Base-by-base conservation (phyloP, 2,329 filamentous ascomycete genomes). In the Alternaria angustiovoidea region DNA sequence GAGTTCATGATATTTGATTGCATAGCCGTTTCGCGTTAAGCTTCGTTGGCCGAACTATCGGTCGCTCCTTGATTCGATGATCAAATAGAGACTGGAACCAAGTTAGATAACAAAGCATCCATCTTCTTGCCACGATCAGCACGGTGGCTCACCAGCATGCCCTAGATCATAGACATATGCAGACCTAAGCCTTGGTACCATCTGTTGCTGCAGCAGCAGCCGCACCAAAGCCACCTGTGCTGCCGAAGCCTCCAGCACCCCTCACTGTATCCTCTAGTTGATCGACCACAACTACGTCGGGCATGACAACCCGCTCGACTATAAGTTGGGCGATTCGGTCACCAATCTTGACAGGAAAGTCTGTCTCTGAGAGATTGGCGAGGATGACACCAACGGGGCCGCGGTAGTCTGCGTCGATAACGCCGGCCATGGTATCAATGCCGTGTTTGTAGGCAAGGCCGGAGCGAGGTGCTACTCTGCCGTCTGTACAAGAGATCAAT, bases 371-470 rank as follows among this genome's bases (percentile, higher is more conserved):
- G 79, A 96, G 90, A 82, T 99, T 99, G 80, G 98, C 98, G 53
- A 99, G 87, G 68, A 99, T 85, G 26, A 99, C 91, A 84, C 96
- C 97, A 73, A 99, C 90, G 69, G 91, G 91, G 20, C 95, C 95
- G 36, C 95, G 88, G 83, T 99, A 99, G 81, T 99, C 95, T 34
- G 94, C 94, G 79, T 99, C 95, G 72, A 99, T 98, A 66, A 99
- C 95, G 55, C 95, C 95, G 0, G 95, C 95, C 64, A 96, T 93
- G 0, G 92, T 95, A 79, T 97, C 93, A 78, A 99, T 98, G 81
- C 94, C 95, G 82, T 98, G 89, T 83, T 99, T 99, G 62, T 89
- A 85, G 2, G 94, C 94, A 36, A 97, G 89, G 48, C 93, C 93
- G n/a, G 92, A 95, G 66, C 94, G 91, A 9, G 94, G 94, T 3